Evolutionary conservation across 257 asterid species (phyloP), one percentile per base, ranked within the genome.

Genomic region (Capsicum baccatum): DNA sequence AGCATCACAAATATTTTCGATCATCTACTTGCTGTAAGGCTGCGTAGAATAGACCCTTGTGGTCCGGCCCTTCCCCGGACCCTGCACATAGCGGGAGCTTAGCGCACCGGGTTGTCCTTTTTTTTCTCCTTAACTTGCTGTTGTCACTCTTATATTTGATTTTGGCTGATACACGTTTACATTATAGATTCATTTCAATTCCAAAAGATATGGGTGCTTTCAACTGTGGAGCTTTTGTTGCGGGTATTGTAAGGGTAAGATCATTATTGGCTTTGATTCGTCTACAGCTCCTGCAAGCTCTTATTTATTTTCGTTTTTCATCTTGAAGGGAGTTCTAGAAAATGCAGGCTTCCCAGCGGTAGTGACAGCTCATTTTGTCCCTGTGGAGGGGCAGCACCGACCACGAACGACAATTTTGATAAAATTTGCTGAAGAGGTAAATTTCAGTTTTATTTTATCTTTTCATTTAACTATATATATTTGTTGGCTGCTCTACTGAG

Each of bases 191-290:
- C 90, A 94, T 96, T 84, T 96, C 99, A 19, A 88, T 93, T 86
- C 98, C 99, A 60, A 96, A 96, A 83, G 99, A 96, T 89, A 96
- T 94, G 98, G 99, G 98, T 17, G 97, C 98, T 26, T 26, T 94
- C 80, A 96, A 94, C 87, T 96, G 99, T 16, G 99, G 99, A 86
- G 99, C 98, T 79, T 96, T 96, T 71, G 98, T 92, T 87, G 99
- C 99, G 83, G 99, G 98, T 83, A 92, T 96, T 74, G 99, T 96
- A 83, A 91, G 91, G 97, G 99, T 96, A 90, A 68, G 81, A 50
- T 12, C 42, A 52, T 26, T 33, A 6, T 11, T 42, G 3, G 3
- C 62, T 21, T 50, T 74, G 8, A 47, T 13, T 68, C 5, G 13
- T 0, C 0, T 68, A 8, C 54, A 3, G 3, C 39, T 68, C 26